Conservation (phyloP, 345 rosid species). For the Passiflora organensis region DNA sequence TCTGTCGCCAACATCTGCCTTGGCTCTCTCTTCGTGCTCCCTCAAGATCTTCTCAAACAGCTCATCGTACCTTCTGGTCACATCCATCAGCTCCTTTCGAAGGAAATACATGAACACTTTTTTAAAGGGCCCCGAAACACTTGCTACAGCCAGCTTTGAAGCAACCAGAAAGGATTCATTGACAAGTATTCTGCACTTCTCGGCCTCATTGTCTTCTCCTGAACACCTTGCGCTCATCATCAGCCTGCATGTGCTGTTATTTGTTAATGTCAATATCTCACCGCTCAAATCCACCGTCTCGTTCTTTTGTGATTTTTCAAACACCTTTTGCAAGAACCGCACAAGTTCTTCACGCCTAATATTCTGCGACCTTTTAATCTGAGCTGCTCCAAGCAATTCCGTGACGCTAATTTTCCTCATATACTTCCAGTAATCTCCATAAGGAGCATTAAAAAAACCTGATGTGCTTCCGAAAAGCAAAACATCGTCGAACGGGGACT, state of each 20-base stretch:
- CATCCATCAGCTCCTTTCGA: background rate
- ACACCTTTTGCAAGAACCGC: slow-evolving; percentile 19
- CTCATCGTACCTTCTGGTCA: slow-evolving; percentile 14
- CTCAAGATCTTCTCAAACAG: slow-evolving; percentile 32
- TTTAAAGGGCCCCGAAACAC: slow-evolving; percentile 21
- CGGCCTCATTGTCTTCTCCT: slow-evolving; percentile 6
- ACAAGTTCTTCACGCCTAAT: slow-evolving; percentile 28
- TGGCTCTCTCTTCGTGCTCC: slow-evolving; percentile 36
- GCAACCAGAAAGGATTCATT: background rate
- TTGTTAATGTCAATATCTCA: slow-evolving; percentile 35
- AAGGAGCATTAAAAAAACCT: slow-evolving; percentile 26
- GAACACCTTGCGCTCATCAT: slow-evolving; percentile 11
- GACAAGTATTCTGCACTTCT: background rate
- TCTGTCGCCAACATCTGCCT: background rate
- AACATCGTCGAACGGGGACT: slow-evolving; percentile 6
- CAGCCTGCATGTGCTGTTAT: slow-evolving; percentile 19
- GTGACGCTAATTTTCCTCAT: slow-evolving; percentile 44
- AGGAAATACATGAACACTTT: slow-evolving; percentile 23
- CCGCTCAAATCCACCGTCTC: slow-evolving; percentile 26
- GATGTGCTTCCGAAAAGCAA: slow-evolving; percentile 17
- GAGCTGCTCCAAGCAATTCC: slow-evolving; percentile 28
- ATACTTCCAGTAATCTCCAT: slow-evolving; percentile 31
- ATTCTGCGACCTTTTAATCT: slow-evolving; percentile 20
- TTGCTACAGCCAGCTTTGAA: background rate
- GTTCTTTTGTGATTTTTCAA: slow-evolving; percentile 18